Evolutionary conservation across 2,329 filamentous ascomycete species (phyloP).

Genomic region (Cladosporium velox): DNA sequence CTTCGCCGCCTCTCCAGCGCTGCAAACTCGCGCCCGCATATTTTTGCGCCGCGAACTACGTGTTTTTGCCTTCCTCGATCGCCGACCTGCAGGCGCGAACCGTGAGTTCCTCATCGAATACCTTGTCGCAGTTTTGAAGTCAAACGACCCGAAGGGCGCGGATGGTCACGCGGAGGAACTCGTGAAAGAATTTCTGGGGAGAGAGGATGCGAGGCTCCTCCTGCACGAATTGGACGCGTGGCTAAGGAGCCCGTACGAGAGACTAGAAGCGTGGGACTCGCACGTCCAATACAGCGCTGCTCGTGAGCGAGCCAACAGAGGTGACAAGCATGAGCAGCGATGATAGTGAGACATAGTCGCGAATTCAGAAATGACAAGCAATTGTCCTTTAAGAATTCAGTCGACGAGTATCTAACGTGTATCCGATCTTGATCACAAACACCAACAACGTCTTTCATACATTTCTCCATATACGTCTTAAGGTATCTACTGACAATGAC

Average conservation of each 20-base stretch:
- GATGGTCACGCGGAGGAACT: conserved; percentile 78
- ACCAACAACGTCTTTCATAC: neutral
- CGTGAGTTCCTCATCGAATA: conserved; percentile 82
- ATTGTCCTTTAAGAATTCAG: neutral
- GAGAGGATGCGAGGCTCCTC: conserved; percentile 71
- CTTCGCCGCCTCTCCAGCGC: conserved; percentile 64
- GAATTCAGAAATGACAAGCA: neutral
- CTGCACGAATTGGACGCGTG: conserved; percentile 83
- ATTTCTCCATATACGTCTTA: neutral
- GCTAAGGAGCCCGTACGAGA: conserved; percentile 75
- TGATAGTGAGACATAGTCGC: neutral
- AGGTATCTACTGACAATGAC: neutral
- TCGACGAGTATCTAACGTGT: neutral
- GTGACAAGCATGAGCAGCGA: neutral
- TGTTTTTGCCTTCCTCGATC: conserved; percentile 72
- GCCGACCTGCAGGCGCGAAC: conserved; percentile 22
- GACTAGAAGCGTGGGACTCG: conserved; percentile 76
- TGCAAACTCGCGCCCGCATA: conserved; percentile 73
- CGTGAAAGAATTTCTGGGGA: conserved; percentile 74
- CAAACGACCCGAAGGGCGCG: conserved; percentile 77
- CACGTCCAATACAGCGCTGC: conserved; percentile 70
- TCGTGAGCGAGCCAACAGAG: neutral
- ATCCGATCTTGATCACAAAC: neutral
- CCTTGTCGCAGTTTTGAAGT: conserved; percentile 78
- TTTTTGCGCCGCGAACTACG: conserved; percentile 84